phyloP scores from a whole-genome alignment of 139 green algal species.

The Volvox reticuliferus region DNA sequence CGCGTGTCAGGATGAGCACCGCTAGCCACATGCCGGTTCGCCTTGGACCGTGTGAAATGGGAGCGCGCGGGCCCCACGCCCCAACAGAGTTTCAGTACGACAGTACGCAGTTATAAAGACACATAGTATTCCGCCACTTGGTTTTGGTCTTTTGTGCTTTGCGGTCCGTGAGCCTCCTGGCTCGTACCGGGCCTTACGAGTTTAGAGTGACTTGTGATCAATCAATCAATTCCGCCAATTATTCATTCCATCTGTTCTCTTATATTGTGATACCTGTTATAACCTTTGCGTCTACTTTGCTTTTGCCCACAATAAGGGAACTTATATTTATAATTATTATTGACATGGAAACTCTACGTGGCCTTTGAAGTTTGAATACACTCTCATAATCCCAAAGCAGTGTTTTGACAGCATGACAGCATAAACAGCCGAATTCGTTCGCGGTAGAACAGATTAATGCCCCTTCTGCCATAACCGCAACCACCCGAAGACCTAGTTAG shows the following conservation, averaged over 20 bases:
- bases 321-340: background rate
- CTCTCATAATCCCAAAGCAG: background rate
- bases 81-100: background rate
- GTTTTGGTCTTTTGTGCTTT: background rate
- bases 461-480: background rate
- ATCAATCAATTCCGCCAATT: too few species aligned
- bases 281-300: too few species aligned
- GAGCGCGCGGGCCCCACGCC: background rate
- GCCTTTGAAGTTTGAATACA: background rate
- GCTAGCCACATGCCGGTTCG: background rate
- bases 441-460: background rate
- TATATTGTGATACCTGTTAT: too few species aligned
- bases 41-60: background rate
- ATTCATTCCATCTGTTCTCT: too few species aligned
- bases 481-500: too few species aligned
- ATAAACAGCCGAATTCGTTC: background rate
- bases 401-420: background rate
- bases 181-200: too few species aligned
- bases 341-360: background rate
- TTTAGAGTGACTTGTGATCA: background rate
- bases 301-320: too few species aligned
- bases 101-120: too few species aligned
- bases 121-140: background rate
- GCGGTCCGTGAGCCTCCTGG: too few species aligned
- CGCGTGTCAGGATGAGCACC: background rate